phyloP scores from a whole-genome alignment of 2,329 filamentous ascomycete genomes.

The Beauveria pseudobassiana region DNA sequence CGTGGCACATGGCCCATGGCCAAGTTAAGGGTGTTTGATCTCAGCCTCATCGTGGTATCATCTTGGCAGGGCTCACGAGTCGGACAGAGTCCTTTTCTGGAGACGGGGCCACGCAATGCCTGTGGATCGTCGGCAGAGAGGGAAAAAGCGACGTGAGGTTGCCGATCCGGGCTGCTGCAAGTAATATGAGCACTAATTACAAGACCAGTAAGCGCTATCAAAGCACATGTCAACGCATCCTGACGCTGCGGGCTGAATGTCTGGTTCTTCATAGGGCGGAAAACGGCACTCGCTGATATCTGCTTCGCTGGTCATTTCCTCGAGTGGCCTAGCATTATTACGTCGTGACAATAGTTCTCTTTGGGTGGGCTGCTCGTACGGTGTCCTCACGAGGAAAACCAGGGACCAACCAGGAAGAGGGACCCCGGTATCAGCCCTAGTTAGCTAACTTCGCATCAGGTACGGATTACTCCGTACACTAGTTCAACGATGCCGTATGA shows the following conservation, averaged over 20 bases:
- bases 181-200: neutral
- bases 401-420: neutral
- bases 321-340: neutral
- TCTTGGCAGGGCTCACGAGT: neutral
- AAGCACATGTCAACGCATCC: neutral
- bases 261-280: no score
- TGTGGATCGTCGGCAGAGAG: neutral
- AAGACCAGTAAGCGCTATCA: no score
- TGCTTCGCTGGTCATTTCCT: no score
- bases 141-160: neutral
- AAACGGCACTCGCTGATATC: no score
- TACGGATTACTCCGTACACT: no score
- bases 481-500: neutral
- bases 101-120: neutral
- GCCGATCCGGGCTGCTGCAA: neutral
- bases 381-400: neutral
- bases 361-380: neutral
- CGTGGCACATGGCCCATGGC: neutral
- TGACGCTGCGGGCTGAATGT: no score
- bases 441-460: neutral
- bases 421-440: neutral
- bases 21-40: neutral
- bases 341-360: neutral
- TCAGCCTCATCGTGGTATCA: conserved; percentile 7
- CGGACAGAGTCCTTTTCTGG: neutral